phyloP scores from a whole-genome alignment of 108 stramenopile genomes.

The Skeletonema tropicum region DNA sequence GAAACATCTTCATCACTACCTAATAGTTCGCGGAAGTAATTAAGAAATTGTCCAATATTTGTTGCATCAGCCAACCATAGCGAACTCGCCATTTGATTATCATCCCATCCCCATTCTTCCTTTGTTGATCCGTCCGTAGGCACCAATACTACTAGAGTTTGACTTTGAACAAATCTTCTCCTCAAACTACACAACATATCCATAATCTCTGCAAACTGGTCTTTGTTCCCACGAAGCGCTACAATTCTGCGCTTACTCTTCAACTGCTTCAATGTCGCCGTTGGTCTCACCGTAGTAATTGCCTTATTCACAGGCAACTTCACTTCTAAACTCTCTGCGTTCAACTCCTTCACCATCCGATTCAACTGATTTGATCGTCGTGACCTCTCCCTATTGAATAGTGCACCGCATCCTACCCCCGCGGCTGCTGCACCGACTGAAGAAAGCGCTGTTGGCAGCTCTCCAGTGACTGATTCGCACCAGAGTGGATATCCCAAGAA shows the following conservation, averaged over 20 bases:
- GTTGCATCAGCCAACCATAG: constrained; percentile 64
- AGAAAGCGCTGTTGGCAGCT: constrained; percentile 32
- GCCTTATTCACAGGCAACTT: constrained; percentile 60
- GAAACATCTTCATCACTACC: constrained; percentile 18
- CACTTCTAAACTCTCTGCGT: constrained; percentile 57
- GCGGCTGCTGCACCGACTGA: constrained; percentile 21
- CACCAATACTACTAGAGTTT: constrained; percentile 59
- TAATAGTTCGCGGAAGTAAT: constrained; percentile 60
- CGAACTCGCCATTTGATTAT: constrained; percentile 19
- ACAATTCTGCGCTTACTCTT: constrained; percentile 55
- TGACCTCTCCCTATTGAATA: constrained; percentile 70
- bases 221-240: constrained; percentile 60
- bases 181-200: constrained; percentile 45
- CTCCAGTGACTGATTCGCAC: constrained; percentile 57
- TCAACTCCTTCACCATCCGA: constrained; percentile 82
- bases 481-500: constrained; percentile 59
- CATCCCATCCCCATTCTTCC: constrained; percentile 52
- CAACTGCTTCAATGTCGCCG: constrained; percentile 24
- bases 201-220: constrained; percentile 45
- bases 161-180: constrained; percentile 62
- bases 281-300: constrained; percentile 20
- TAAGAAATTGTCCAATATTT: constrained; percentile 43
- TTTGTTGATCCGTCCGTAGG: constrained; percentile 64
- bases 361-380: constrained; percentile 66
- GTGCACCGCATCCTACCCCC: constrained; percentile 40